phyloP scores from a whole-genome alignment of 2,329 filamentous ascomycete species.

The Orbilia ellipsospora region DNA sequence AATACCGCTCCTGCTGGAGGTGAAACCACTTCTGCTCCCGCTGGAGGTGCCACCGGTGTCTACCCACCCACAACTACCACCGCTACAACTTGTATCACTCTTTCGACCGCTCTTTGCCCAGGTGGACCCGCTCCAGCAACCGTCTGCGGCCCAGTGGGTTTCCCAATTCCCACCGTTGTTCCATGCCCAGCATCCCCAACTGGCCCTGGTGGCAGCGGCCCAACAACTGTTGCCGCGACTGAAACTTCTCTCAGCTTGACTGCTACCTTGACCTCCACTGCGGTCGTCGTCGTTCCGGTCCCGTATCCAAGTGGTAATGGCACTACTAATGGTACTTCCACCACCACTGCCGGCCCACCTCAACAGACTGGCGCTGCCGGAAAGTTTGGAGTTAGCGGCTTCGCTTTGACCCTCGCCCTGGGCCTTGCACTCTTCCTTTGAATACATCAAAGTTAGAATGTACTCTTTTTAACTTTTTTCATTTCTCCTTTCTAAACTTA shows the following conservation, averaged over 20 bases:
- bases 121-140: conserved; percentile 39
- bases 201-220: conserved; percentile 22
- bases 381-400: conserved; percentile 45
- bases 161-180: conserved; percentile 22
- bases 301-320: conserved; percentile 32
- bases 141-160: conserved; percentile 36
- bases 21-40: conserved; percentile 7
- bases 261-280: conserved; percentile 29
- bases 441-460: conserved; percentile 1
- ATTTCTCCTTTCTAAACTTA: conserved; percentile 4
- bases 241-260: conserved; percentile 11
- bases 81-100: conserved; percentile 20
- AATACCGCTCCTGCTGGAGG: conserved; percentile 3
- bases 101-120: conserved; percentile 42
- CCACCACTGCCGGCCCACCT: conserved; percentile 22
- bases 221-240: conserved; percentile 18
- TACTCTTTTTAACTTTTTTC: conserved; percentile 10
- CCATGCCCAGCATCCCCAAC: conserved; percentile 37
- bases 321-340: conserved; percentile 31
- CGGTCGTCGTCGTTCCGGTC: conserved; percentile 28
- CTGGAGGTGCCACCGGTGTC: background rate
- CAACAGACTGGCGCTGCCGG: conserved; percentile 46
- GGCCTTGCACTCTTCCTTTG: conserved; percentile 48
- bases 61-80: conserved; percentile 5
- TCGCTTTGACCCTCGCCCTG: conserved; percentile 48